phyloP scores from a whole-genome alignment of 2,329 filamentous ascomycete genomes.

The Alternaria incomplexa region DNA sequence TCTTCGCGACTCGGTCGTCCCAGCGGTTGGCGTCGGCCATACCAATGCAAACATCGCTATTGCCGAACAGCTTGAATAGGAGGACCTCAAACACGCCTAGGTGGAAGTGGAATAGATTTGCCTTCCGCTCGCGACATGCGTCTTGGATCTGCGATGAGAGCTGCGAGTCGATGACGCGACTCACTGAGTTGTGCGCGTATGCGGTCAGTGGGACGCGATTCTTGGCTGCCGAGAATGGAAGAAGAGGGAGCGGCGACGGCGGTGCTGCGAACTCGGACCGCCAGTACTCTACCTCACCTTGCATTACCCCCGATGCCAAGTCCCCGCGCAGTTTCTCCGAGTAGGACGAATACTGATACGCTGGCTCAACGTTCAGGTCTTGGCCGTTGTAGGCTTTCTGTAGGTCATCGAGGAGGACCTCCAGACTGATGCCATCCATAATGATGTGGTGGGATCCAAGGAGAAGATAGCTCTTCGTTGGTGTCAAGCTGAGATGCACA shows the following conservation, averaged over 20 bases:
- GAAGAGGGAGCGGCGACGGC: not conserved
- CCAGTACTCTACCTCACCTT: not conserved
- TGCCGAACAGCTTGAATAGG: conserved; percentile 8
- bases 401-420: conserved; percentile 54
- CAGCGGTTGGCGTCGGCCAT: conserved; percentile 54
- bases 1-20: conserved; percentile 41
- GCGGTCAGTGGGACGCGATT: not conserved
- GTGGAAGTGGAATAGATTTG: conserved; percentile 24
- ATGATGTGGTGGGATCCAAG: conserved; percentile 58
- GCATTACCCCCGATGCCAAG: not conserved
- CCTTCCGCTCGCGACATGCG: not conserved
- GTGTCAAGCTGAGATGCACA: conserved; percentile 44
- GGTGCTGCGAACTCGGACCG: not conserved
- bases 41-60: conserved; percentile 54
- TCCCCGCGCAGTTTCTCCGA: not conserved
- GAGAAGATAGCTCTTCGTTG: conserved; percentile 50
- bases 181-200: not conserved
- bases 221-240: not conserved
- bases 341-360: not conserved
- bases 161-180: not conserved
- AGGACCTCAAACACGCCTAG: conserved; percentile 49
- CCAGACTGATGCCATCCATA: conserved; percentile 57
- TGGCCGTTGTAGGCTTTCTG: conserved; percentile 51
- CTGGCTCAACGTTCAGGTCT: conserved; percentile 13
- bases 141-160: not conserved